Percentiles rank a stretch among this genome's conserved stretches.
Evolutionary conservation across 2,329 filamentous ascomycete genomes (phyloP).

Genomic region (Colletotrichum chrysophilum): DNA sequence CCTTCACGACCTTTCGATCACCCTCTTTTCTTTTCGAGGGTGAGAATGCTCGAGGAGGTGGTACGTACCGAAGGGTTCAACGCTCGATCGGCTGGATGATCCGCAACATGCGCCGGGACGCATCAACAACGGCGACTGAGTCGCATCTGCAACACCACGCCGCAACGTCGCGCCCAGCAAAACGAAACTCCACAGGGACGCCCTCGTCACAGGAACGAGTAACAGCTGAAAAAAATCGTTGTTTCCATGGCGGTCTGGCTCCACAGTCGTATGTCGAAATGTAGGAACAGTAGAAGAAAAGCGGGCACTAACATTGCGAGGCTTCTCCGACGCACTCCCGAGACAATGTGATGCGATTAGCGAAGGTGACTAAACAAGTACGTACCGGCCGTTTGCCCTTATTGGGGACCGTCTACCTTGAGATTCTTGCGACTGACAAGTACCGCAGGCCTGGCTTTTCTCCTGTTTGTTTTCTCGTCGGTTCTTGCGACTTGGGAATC

Average conservation of each 20-base stretch:
- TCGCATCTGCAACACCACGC: background rate
- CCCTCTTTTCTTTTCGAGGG: background rate
- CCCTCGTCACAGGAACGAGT: background rate
- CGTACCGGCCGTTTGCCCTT: background rate
- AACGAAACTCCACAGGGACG: background rate
- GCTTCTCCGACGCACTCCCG: conserved; percentile 16
- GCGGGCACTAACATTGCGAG: conserved; percentile 13
- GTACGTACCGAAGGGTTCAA: background rate
- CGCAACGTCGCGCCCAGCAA: background rate
- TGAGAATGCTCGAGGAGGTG: background rate
- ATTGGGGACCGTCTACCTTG: background rate
- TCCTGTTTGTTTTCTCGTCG: background rate
- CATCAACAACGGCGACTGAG: background rate
- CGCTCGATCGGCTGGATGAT: background rate
- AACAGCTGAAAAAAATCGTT: background rate
- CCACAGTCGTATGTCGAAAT: conserved; percentile 11
- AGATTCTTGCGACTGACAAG: background rate
- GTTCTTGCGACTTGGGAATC: background rate
- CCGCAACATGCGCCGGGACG: background rate
- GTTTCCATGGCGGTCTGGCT: background rate
- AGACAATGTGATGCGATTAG: conserved; percentile 14
- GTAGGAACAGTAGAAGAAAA: conserved; percentile 6
- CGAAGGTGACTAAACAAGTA: conserved; percentile 17
- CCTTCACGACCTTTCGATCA: background rate
- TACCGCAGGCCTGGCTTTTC: background rate